A percentile compares a stretch with the other conserved stretches of the same genome.
These are phyloP conservation scores for Starmerella stigmatis DNA, from an alignment of 805 yeast genomes.

Conservation along the genomic window DNA sequence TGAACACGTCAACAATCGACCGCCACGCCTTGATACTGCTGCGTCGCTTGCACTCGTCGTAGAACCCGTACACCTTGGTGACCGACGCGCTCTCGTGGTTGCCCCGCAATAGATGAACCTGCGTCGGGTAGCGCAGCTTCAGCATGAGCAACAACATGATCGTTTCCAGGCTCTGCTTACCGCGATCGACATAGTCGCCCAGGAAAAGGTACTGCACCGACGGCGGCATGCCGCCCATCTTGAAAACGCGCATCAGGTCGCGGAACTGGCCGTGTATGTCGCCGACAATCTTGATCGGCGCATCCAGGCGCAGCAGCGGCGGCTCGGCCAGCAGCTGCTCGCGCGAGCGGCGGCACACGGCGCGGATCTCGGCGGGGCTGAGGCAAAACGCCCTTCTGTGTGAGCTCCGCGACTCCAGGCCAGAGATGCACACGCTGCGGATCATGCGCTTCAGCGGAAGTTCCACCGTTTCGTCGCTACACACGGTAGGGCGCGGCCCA, in stretches of 20 bases:
- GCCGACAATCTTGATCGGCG: slow-evolving; percentile 79
- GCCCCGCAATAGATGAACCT: slow-evolving; percentile 85
- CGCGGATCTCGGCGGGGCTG: slow-evolving; percentile 72
- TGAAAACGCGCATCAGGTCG: slow-evolving; percentile 81
- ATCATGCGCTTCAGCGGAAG: slow-evolving; percentile 23
- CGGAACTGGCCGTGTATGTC: slow-evolving; percentile 97
- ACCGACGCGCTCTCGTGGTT: slow-evolving; percentile 97
- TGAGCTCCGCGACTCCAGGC: slow-evolving; percentile 16
- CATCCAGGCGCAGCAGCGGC: slow-evolving; percentile 69
- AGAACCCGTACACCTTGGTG: slow-evolving; percentile 92
- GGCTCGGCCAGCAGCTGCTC: slow-evolving; percentile 87
- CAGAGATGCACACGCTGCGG: slow-evolving; percentile 25
- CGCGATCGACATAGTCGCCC: slow-evolving; percentile 97
- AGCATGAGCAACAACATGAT: slow-evolving; percentile 76
- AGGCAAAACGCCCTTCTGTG: slow-evolving; percentile 46
- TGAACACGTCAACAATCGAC: slow-evolving; percentile 83
- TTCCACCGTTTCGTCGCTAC: slow-evolving; percentile 10
- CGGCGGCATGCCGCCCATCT: slow-evolving; percentile 96
- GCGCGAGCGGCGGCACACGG: slow-evolving; percentile 72
- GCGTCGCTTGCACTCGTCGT: slow-evolving; percentile 94
- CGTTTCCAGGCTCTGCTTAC: slow-evolving; percentile 91
- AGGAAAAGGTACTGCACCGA: slow-evolving; percentile 78
- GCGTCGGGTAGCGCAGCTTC: slow-evolving; percentile 91
- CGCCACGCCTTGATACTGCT: slow-evolving; percentile 89
- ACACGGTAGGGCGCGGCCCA: not conserved